Base-by-base conservation (phyloP, 352 stramenopile genomes). In the Globisporangium yorkense region DNA sequence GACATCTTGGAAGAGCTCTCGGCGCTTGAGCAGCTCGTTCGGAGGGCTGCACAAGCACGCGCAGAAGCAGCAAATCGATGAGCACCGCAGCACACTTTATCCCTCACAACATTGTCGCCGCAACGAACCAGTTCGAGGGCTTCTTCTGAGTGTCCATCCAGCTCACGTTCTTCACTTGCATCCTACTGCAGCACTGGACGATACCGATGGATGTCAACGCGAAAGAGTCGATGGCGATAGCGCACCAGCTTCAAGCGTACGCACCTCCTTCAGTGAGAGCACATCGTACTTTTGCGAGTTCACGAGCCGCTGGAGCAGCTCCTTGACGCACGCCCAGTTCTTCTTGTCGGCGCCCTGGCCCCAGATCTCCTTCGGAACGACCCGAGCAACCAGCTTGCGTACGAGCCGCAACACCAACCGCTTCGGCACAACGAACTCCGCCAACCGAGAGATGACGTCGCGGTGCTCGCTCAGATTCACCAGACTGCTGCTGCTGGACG, bases 321-420 rank as follows among this genome's bases (percentile, higher is more conserved):
- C 24, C 51, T 84, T 86, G 33, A 88, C 62, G 43, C 57, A 66
- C n/a, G 66, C 61, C 77, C 77, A 90, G 51, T 90, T 89, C 18
- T 72, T 69, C 39, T 9, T 49, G 20, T 65, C 62, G 15, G 54
- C 67, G 0, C 57, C 31, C 9, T 24, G 49, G 12, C 74, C 80
- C 79, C 80, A 89, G 2, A 90, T 2, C 21, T 71, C 63, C 56
- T 87, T 89, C 9, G 82, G 82, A 31, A 92, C 51, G 37, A 90
- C 64, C 7, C 21, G 18, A 43, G 70, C 61, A 16, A 88, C 15
- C n/a, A 89, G 44, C 24, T 84, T 84, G 12, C 79, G 70, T 15
- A 88, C 52, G 4, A 83, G 55, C 2, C 78, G 70, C 62, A 74
- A 73, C 8, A 90, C 68, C 12, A 62, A 64, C 18, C 71, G 65